Evolutionary conservation across 2,329 filamentous ascomycete genomes (phyloP).

Genomic region (Stemphylium lycopersici): DNA sequence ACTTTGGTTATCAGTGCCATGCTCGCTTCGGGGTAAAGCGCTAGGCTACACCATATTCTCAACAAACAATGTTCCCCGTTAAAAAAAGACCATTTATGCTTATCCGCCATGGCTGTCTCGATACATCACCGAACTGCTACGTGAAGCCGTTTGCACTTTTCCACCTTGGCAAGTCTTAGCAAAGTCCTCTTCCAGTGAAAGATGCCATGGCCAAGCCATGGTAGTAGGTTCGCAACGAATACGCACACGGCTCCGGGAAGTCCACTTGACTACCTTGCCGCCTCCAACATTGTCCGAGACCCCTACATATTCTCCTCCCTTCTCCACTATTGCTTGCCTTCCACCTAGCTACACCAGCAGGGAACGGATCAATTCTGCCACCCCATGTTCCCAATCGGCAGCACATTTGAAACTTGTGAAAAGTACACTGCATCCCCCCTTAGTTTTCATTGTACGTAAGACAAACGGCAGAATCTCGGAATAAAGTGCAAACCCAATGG

Average conservation of each 20-base stretch:
- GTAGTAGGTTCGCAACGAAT: background rate
- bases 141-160: background rate
- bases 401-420: background rate
- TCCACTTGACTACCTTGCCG: background rate
- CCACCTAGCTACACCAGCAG: background rate
- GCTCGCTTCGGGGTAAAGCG: background rate
- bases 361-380: background rate
- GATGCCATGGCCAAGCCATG: background rate
- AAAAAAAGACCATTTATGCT: background rate
- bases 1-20: background rate
- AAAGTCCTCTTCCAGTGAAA: background rate
- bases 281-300: background rate
- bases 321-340: background rate
- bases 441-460: background rate
- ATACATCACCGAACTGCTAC: background rate
- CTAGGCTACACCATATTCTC: background rate
- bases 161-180: background rate
- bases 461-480: slow-evolving; percentile 14
- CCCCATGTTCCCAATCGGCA: background rate
- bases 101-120: background rate
- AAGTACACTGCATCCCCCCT: background rate
- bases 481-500: slow-evolving; percentile 65
- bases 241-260: background rate
- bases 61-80: slow-evolving; percentile 2
- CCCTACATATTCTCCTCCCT: background rate